Evolutionary conservation across 1,284 basidiomycete genomes (phyloP).

Genomic region (Sparassis latifolia): DNA sequence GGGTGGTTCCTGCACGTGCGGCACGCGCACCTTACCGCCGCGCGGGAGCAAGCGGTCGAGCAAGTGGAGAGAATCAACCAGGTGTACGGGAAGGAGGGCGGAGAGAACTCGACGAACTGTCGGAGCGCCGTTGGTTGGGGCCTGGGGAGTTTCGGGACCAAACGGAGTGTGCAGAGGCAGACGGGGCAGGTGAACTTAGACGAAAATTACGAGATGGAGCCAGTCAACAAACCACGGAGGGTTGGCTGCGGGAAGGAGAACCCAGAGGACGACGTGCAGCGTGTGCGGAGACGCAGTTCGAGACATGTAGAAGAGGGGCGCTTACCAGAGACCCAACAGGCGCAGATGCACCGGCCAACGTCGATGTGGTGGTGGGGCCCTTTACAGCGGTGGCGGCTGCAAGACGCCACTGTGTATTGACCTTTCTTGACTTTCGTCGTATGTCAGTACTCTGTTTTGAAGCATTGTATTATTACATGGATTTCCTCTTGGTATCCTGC

Average conservation of each 20-base stretch:
- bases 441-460: neutral
- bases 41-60: constrained; percentile 59
- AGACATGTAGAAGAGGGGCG: constrained; percentile 9
- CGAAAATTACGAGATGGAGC: constrained; percentile 17
- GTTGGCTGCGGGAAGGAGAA: constrained; percentile 13
- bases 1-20: constrained; percentile 53
- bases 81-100: constrained; percentile 39
- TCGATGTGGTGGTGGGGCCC: constrained; percentile 78
- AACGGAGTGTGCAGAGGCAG: constrained; percentile 17
- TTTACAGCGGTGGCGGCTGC: constrained; percentile 61
- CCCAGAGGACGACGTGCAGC: constrained; percentile 16
- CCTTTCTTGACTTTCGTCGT: neutral
- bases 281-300: constrained; percentile 4
- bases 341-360: constrained; percentile 21
- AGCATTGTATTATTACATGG: no score
- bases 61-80: constrained; percentile 54
- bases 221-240: no score
- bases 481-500: no score
- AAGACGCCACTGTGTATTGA: constrained; percentile 68
- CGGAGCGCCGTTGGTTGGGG: constrained; percentile 53
- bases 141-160: constrained; percentile 62
- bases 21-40: constrained; percentile 60
- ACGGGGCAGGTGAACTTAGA: constrained; percentile 25
- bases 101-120: constrained; percentile 17
- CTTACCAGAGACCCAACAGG: neutral